A percentile compares a stretch with the other conserved stretches of the same genome.
phyloP scores from a whole-genome alignment of 2,329 filamentous ascomycete genomes.

The Aspergillus sp. region DNA sequence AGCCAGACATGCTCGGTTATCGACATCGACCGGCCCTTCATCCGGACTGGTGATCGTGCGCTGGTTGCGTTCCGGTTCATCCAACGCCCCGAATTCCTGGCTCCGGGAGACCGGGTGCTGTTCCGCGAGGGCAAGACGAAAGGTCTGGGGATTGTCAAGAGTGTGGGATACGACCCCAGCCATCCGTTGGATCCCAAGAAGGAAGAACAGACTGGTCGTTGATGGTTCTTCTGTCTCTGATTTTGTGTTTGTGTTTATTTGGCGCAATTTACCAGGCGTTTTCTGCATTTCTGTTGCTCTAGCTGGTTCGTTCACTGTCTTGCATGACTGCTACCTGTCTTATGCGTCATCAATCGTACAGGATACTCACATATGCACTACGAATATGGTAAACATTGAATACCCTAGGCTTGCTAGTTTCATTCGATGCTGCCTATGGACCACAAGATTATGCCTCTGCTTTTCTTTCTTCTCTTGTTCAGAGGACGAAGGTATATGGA shows the following conservation, averaged over 20 bases:
- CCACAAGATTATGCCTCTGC: too few relatives aligned
- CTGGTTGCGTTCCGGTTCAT: slow-evolving; percentile 93
- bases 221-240: slow-evolving; percentile 1
- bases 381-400: too few relatives aligned
- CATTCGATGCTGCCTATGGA: too few relatives aligned
- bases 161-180: slow-evolving; percentile 76
- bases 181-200: slow-evolving; percentile 46
- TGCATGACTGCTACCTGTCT: too few relatives aligned
- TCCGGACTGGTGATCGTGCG: slow-evolving; percentile 91
- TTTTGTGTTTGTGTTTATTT: not conserved
- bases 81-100: slow-evolving; percentile 88
- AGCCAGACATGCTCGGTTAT: slow-evolving; percentile 96
- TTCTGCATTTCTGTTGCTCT: not conserved
- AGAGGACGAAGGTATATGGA: too few relatives aligned
- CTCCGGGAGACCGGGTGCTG: slow-evolving; percentile 80
- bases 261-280: not conserved
- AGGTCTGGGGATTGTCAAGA: slow-evolving; percentile 90
- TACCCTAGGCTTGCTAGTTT: too few relatives aligned
- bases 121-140: slow-evolving; percentile 96
- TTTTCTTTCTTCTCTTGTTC: too few relatives aligned
- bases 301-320: not conserved
- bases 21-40: slow-evolving; percentile 93
- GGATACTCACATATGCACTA: not conserved
- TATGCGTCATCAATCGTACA: not conserved
- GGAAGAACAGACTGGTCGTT: slow-evolving; percentile 19